phyloP scores from a whole-genome alignment of 805 yeast genomes.

The Cyberlindnera meyerae region DNA sequence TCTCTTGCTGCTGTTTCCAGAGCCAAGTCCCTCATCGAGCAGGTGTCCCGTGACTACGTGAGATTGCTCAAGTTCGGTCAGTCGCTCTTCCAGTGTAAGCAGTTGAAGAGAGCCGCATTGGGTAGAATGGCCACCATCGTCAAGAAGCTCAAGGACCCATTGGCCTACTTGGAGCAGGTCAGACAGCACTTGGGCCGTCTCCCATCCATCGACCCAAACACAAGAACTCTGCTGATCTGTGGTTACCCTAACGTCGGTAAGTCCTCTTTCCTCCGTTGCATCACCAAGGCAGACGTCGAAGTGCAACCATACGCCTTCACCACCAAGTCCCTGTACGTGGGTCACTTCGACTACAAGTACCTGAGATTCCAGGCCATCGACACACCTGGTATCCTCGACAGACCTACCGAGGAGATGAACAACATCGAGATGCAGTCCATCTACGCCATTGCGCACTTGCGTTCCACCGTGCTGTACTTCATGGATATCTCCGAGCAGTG shows the following conservation, averaged over 20 bases:
- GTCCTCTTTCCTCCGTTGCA: conserved; percentile 86
- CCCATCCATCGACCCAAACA: conserved; percentile 97
- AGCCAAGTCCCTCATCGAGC: conserved; percentile 92
- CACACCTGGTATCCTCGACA: conserved; percentile 97
- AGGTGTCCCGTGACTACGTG: conserved; percentile 91
- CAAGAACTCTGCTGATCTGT: conserved; percentile 94
- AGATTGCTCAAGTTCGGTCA: conserved; percentile 95
- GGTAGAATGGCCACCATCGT: conserved; percentile 99
- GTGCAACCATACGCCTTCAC: conserved; percentile 99
- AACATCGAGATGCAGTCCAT: conserved; percentile 99
- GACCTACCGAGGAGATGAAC: conserved; percentile 99
- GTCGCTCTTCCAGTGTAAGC: conserved; percentile 97
- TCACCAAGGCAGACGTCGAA: conserved; percentile 97
- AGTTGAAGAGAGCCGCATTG: conserved; percentile 94
- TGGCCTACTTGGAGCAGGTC: conserved; percentile 92
- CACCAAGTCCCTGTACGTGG: conserved; percentile 94
- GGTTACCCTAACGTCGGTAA: conserved; percentile 99
- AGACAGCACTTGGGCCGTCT: conserved; percentile 98
- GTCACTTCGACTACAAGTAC: conserved; percentile 98
- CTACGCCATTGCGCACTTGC: conserved; percentile 96
- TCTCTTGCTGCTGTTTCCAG: conserved; percentile 91
- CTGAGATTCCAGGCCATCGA: conserved; percentile 98
- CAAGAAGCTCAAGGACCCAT: conserved; percentile 92
- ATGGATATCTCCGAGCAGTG: conserved; percentile 99
- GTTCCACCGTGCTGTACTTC: conserved; percentile 93